Evolutionary conservation across 805 yeast species (phyloP).

Genomic region (Zygoascus ofunaensis): DNA sequence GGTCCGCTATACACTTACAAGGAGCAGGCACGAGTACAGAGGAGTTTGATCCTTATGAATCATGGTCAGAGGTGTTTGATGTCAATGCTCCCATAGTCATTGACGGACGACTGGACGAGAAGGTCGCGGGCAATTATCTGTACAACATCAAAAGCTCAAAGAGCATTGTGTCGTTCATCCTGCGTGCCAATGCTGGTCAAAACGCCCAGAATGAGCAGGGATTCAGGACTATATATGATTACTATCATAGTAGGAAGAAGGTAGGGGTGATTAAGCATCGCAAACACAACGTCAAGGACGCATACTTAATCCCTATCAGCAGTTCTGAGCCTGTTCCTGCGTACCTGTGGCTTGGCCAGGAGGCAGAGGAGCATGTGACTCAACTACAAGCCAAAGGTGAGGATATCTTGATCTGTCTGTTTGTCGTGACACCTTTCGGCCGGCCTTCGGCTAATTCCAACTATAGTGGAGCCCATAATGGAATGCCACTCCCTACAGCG

Average conservation of each 20-base stretch:
- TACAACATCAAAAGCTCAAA: constrained; percentile 35
- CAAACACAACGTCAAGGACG: constrained; percentile 49
- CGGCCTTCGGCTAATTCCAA: background rate
- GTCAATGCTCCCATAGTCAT: constrained; percentile 32
- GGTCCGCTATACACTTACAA: constrained; percentile 31
- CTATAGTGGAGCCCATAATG: background rate
- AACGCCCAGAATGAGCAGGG: constrained; percentile 10
- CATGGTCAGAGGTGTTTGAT: constrained; percentile 21
- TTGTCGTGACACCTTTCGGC: constrained; percentile 9
- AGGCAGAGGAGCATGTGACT: constrained; percentile 1
- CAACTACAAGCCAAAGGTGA: constrained; percentile 1
- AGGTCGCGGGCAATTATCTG: constrained; percentile 50
- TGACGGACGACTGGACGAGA: constrained; percentile 54
- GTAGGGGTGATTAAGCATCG: constrained; percentile 52
- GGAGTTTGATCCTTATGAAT: constrained; percentile 11
- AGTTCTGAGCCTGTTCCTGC: constrained; percentile 19
- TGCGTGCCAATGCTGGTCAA: constrained; percentile 30
- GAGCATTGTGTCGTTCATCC: constrained; percentile 44
- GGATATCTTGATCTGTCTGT: constrained; percentile 10
- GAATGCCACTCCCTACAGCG: background rate
- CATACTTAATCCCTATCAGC: constrained; percentile 43
- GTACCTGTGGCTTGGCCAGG: constrained; percentile 11
- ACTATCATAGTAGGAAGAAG: constrained; percentile 38
- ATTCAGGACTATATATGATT: constrained; percentile 34
- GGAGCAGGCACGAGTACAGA: no score